phyloP scores from a whole-genome alignment of 805 yeast species.

The Komagataella kurtzmanii region DNA sequence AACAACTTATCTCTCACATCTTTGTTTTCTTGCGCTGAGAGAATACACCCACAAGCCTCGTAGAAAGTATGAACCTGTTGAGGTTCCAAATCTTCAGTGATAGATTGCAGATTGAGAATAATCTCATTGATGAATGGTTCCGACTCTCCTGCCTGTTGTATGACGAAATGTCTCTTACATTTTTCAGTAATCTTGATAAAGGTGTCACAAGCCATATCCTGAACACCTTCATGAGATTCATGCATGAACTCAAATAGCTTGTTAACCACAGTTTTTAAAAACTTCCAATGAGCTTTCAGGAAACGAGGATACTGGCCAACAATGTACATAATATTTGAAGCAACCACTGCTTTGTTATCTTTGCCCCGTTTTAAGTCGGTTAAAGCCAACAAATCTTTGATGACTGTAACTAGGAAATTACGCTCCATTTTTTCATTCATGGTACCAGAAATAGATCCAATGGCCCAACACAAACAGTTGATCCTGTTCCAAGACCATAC shows the following conservation, averaged over 20 bases:
- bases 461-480: conserved; percentile 98
- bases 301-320: conserved; percentile 99
- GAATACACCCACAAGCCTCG: conserved; percentile 92
- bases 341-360: conserved; percentile 97
- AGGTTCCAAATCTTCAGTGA: conserved; percentile 87
- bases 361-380: conserved; percentile 96
- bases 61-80: conserved; percentile 97
- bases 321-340: conserved; percentile 98
- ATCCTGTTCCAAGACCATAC: conserved; percentile 99
- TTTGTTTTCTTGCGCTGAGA: conserved; percentile 70
- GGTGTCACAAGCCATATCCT: conserved; percentile 99
- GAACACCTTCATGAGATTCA: conserved; percentile 99
- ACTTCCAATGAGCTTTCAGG: conserved; percentile 96
- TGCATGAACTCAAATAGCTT: conserved; percentile 98
- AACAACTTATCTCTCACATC: conserved; percentile 61
- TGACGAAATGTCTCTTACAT: conserved; percentile 91
- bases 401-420: conserved; percentile 83
- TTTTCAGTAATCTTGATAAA: conserved; percentile 90
- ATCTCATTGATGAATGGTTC: conserved; percentile 91
- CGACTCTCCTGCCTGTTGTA: conserved; percentile 69
- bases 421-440: conserved; percentile 98
- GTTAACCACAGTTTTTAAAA: conserved; percentile 87
- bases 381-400: conserved; percentile 79
- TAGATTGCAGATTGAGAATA: conserved; percentile 66
- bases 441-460: conserved; percentile 96